Evolutionary conservation across 257 asterid genomes (phyloP), one percentile per base, ranked within the genome.

Genomic region (Linaria vulgaris): DNA sequence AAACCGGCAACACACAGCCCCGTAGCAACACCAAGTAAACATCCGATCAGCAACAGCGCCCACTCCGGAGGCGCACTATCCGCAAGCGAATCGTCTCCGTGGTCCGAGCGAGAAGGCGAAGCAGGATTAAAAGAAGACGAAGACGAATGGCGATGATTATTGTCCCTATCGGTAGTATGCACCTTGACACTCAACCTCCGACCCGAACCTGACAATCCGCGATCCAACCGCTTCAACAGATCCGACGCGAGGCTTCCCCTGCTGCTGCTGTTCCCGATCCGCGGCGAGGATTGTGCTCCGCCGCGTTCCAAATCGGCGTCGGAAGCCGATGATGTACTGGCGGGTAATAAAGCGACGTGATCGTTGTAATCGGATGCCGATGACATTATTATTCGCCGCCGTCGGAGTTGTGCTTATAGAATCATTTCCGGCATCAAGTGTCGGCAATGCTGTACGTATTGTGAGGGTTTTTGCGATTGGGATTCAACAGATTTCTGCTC

Each of bases 41-140:
- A 94, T 5, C 97, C 99, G 39, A 94, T 72, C 25, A 94, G 90
- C 67, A 94, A 78, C 79, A 94, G 72, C 16, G 99, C 99, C 97
- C 99, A 94, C 81, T 94, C 97, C 14, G 97, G 97, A 51, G 97
- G 97, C 20, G 97, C 95, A 45, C 95, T 83, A 57, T 87, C 94
- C 19, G 83, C 95, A 11, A 85, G 87, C 31, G 74, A 64, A 71
- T 90, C 96, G 50, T 85, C 95, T 9, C 77, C 66, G 39, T 57
- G 94, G 77, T 74, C 79, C 11, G 83, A 73, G 41, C 67, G 72
- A 39, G 75, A 63, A 6, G 79, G 77, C 19, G 79, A 80, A 51
- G 2, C 21, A 2, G 9, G 31, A 19, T 44, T 15, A 6, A 78
- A 37, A 43, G 76, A 70, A 46, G 81, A 69, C 69, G 79, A 50